Conservation (phyloP, 306 rosid genomes). For the Crotalaria pallida region DNA sequence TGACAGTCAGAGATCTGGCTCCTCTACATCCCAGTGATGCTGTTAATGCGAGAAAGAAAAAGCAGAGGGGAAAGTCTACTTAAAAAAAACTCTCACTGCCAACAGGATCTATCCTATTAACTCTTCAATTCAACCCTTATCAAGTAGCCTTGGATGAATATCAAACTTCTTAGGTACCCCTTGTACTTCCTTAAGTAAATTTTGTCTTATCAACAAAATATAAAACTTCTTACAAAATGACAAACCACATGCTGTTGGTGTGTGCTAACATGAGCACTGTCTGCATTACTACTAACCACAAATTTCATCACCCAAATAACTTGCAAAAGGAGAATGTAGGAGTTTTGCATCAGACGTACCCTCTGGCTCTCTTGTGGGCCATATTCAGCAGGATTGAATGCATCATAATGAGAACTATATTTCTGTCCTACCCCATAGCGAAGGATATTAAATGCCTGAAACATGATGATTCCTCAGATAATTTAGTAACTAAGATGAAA, state of each 20-base stretch:
- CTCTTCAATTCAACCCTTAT: neutral
- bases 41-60: too few species aligned
- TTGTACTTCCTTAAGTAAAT: too few species aligned
- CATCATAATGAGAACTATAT: slow-evolving; percentile 73
- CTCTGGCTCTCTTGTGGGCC: slow-evolving; percentile 77
- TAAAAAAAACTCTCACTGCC: neutral
- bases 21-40: neutral
- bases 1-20: neutral
- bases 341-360: slow-evolving; percentile 41
- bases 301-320: neutral
- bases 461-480: slow-evolving; percentile 45
- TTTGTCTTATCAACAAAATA: too few species aligned
- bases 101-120: neutral
- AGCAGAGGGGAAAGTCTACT: neutral
- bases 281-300: neutral
- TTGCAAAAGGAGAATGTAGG: neutral
- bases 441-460: slow-evolving; percentile 85
- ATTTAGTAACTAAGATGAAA: too few species aligned
- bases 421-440: slow-evolving; percentile 78
- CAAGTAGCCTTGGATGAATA: neutral
- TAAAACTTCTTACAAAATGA: neutral
- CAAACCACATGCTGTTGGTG: neutral
- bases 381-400: slow-evolving; percentile 51
- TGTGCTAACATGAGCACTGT: neutral
- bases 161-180: too few species aligned